Conservation (phyloP, 495 filamentous ascomycete species). For the Daldinia vernicosa region DNA sequence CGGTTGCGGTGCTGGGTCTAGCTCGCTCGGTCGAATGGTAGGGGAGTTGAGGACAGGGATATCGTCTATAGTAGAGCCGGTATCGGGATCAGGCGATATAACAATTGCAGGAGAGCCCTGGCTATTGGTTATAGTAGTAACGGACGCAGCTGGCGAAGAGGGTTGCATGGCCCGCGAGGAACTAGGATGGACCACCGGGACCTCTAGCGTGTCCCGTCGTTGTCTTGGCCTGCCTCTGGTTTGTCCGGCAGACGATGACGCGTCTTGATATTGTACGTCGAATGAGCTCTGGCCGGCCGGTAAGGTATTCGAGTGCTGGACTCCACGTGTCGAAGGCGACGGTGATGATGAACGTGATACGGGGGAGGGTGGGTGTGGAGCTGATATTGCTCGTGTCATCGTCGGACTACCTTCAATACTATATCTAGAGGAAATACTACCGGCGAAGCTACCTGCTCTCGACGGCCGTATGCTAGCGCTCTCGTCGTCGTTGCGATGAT, state of each 20-base stretch:
- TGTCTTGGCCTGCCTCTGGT: slow-evolving; percentile 21
- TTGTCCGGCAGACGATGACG: neutral
- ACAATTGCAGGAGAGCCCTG: slow-evolving; percentile 34
- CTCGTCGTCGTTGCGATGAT: slow-evolving; percentile 32
- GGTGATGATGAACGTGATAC: slow-evolving; percentile 23
- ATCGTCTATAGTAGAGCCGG: slow-evolving; percentile 10
- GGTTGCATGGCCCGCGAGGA: slow-evolving; percentile 22
- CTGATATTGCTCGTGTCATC: slow-evolving; percentile 30
- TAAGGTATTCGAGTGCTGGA: slow-evolving; percentile 38
- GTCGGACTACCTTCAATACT: slow-evolving; percentile 22
- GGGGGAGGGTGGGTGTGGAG: slow-evolving; percentile 8
- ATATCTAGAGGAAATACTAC: slow-evolving; percentile 39
- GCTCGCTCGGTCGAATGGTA: neutral
- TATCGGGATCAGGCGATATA: slow-evolving; percentile 30
- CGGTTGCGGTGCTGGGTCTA: neutral
- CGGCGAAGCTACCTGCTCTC: slow-evolving; percentile 40
- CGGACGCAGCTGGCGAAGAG: slow-evolving; percentile 6
- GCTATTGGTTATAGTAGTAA: slow-evolving; percentile 10
- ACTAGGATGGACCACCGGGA: slow-evolving; percentile 25
- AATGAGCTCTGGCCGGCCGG: slow-evolving; percentile 22
- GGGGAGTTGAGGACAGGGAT: neutral
- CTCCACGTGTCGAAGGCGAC: slow-evolving; percentile 10
- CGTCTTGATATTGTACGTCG: slow-evolving; percentile 19
- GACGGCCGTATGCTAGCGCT: slow-evolving; percentile 27
- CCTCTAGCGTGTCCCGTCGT: slow-evolving; percentile 47